Percentiles rank a stretch among this genome's conserved stretches.
These are phyloP conservation scores for Epicoccum nigrum DNA, from an alignment of 2,329 filamentous ascomycete species.

Conservation along the genomic window DNA sequence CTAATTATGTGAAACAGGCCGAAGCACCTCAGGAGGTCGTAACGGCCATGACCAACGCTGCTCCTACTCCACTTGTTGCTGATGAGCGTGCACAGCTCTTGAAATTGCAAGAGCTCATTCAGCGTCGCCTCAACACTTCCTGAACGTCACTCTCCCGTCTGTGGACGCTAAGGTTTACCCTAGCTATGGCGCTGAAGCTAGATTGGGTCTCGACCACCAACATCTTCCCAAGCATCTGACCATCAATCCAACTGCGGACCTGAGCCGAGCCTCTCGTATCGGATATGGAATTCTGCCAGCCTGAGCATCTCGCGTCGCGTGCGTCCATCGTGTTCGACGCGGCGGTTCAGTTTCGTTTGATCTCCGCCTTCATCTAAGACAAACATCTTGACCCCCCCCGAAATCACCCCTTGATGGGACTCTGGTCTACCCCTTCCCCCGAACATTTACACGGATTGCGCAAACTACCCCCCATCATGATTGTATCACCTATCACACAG, in stretches of 20 bases:
- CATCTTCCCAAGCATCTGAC: slow-evolving; percentile 20
- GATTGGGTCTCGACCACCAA: slow-evolving; percentile 27
- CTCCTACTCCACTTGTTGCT: slow-evolving; percentile 31
- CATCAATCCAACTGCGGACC: slow-evolving; percentile 5
- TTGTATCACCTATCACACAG: slow-evolving; percentile 14
- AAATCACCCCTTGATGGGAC: slow-evolving; percentile 2
- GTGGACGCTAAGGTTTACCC: slow-evolving; percentile 23
- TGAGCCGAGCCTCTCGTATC: neutral
- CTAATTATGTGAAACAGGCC: slow-evolving; percentile 48
- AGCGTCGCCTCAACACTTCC: slow-evolving; percentile 35
- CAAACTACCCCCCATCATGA: slow-evolving; percentile 8
- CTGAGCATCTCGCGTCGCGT: neutral
- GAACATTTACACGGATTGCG: slow-evolving; percentile 3
- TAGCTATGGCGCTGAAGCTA: slow-evolving; percentile 27
- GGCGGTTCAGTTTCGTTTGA: slow-evolving; percentile 13
- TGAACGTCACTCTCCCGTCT: slow-evolving; percentile 24
- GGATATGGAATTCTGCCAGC: neutral
- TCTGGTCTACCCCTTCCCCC: neutral
- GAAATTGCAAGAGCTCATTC: slow-evolving; percentile 42
- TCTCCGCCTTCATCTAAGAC: slow-evolving; percentile 22
- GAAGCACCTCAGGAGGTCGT: slow-evolving; percentile 48
- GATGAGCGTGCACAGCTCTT: slow-evolving; percentile 39
- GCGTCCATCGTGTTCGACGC: slow-evolving; percentile 8
- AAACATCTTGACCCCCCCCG: slow-evolving; percentile 15
- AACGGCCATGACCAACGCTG: slow-evolving; percentile 35